phyloP scores from a whole-genome alignment of 2,329 filamentous ascomycete genomes.

The Colletotrichum echinochloae region DNA sequence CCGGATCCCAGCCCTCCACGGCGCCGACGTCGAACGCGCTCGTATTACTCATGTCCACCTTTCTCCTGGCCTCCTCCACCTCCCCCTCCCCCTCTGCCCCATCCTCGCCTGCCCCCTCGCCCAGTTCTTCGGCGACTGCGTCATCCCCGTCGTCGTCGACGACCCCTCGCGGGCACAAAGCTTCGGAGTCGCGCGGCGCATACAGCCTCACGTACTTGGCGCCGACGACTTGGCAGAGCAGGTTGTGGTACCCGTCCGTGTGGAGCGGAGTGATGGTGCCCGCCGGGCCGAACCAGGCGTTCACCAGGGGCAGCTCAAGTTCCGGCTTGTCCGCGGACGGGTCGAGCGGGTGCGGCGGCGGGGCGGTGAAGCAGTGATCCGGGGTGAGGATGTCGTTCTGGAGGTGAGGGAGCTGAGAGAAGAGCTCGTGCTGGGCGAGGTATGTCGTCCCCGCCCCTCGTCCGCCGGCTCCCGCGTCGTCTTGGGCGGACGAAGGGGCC shows the following conservation, averaged over 20 bases:
- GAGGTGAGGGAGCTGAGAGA: conserved; percentile 83
- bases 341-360: conserved; percentile 66
- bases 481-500: neutral
- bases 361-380: conserved; percentile 83
- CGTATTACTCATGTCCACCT: conserved; percentile 94
- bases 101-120: conserved; percentile 73
- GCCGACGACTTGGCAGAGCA: conserved; percentile 89
- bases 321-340: conserved; percentile 26
- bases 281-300: conserved; percentile 92
- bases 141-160: conserved; percentile 84
- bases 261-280: conserved; percentile 93
- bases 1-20: conserved; percentile 70
- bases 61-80: neutral
- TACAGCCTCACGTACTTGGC: conserved; percentile 94
- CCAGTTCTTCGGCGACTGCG: conserved; percentile 76
- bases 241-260: conserved; percentile 93
- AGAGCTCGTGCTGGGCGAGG: conserved; percentile 90
- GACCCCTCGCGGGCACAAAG: conserved; percentile 70
- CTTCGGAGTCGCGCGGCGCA: conserved; percentile 69
- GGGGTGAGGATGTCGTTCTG: conserved; percentile 82
- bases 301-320: conserved; percentile 58
- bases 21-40: conserved; percentile 81
- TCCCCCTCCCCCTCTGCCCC: neutral
- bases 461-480: neutral
- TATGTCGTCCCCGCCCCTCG: conserved; percentile 63